phyloP scores from a whole-genome alignment of 75 land plant genomes.

The Ceratopteris richardii region DNA sequence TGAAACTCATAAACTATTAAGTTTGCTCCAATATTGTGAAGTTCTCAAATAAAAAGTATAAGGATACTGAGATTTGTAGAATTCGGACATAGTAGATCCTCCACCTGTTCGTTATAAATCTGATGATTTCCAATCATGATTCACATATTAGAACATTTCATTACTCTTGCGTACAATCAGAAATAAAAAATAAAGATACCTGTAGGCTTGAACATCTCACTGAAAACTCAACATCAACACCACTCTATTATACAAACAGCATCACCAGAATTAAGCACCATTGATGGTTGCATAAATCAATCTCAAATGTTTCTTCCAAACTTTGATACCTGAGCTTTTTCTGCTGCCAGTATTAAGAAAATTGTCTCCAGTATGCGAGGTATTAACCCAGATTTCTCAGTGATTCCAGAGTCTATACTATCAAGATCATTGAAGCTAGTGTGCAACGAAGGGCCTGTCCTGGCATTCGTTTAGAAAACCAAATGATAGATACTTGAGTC shows the following conservation, averaged over 20 bases:
- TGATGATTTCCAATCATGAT: no score
- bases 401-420: not conserved
- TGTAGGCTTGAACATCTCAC: conserved; percentile 18
- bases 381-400: conserved; percentile 16
- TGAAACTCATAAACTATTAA: no score
- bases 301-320: no score
- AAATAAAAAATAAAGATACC: conserved; percentile 4
- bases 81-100: conserved; percentile 14
- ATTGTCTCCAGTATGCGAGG: conserved; percentile 20
- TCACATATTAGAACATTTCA: no score
- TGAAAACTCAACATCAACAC: conserved; percentile 11
- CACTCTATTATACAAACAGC: not conserved
- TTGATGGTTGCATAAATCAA: not conserved
- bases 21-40: no score
- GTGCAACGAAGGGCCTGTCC: not conserved
- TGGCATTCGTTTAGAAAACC: not conserved
- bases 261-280: not conserved
- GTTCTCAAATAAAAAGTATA: no score
- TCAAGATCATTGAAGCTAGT: not conserved
- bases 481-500: not conserved
- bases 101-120: conserved; percentile 25
- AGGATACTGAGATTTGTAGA: conserved; percentile 19
- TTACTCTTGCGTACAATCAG: no score
- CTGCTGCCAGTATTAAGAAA: conserved; percentile 12
- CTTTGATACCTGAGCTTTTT: conserved; percentile 13